Evolutionary conservation across 2,329 filamentous ascomycete genomes (phyloP).

Genomic region (Phyllosticta paracitricarpa): DNA sequence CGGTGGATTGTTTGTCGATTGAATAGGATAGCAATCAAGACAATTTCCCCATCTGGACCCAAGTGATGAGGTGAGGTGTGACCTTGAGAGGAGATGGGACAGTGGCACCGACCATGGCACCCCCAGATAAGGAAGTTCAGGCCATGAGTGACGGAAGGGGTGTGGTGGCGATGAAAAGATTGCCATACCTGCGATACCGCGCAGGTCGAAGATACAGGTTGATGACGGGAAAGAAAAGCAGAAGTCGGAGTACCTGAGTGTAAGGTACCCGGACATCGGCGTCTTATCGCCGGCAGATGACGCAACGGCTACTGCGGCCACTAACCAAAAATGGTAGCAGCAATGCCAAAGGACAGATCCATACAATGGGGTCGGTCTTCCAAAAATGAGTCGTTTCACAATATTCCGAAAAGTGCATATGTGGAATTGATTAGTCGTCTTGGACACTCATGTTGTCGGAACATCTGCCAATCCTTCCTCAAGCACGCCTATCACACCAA

Average conservation of each 20-base stretch:
- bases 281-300: no score
- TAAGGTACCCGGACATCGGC: no score
- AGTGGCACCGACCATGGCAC: background rate
- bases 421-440: background rate
- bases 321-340: background rate
- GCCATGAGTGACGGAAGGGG: background rate
- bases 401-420: background rate
- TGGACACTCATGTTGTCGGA: background rate
- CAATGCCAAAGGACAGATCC: background rate
- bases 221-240: background rate
- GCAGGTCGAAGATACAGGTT: background rate
- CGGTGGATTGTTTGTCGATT: constrained; percentile 18
- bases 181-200: background rate
- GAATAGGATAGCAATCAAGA: background rate
- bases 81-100: background rate
- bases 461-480: background rate
- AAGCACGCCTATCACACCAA: background rate
- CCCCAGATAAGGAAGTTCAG: background rate
- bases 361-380: no score
- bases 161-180: background rate
- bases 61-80: background rate
- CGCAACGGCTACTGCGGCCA: background rate
- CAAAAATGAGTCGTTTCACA: background rate
- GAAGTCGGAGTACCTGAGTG: background rate
- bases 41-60: background rate